These are phyloP conservation scores for Ganoderma meredithae DNA, from an alignment of 1,284 basidiomycete genomes.

Conservation along the genomic window DNA sequence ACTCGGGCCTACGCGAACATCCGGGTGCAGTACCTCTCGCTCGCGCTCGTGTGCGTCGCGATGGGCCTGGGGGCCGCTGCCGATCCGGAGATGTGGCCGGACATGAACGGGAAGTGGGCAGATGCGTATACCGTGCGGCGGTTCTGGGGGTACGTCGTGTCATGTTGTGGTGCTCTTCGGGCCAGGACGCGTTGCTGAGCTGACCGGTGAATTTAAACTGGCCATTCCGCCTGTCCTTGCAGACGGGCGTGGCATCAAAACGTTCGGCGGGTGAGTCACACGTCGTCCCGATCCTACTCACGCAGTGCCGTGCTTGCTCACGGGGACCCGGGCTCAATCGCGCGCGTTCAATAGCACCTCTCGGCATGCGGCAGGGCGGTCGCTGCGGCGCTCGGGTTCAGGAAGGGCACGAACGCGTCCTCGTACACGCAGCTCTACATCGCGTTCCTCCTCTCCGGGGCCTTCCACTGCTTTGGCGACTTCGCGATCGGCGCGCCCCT, in stretches of 20 bases:
- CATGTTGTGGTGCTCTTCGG: neutral
- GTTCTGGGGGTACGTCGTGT: slow-evolving; percentile 44
- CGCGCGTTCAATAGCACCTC: slow-evolving; percentile 18
- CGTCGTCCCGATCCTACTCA: no score
- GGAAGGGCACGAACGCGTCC: slow-evolving; percentile 7
- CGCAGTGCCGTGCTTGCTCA: neutral
- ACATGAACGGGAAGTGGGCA: slow-evolving; percentile 42
- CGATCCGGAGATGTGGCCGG: slow-evolving; percentile 40
- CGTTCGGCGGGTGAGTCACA: slow-evolving; percentile 25
- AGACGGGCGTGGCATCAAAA: slow-evolving; percentile 45
- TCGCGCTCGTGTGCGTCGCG: neutral
- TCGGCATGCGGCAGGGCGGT: slow-evolving; percentile 9
- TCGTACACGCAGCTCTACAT: slow-evolving; percentile 24
- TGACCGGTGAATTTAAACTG: neutral
- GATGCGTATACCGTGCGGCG: slow-evolving; percentile 46
- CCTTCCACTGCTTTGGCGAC: slow-evolving; percentile 26
- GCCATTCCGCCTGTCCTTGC: neutral
- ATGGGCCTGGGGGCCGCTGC: neutral
- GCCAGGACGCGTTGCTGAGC: neutral
- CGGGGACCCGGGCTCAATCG: slow-evolving; percentile 6
- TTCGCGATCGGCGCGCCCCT: slow-evolving; percentile 21
- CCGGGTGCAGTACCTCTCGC: neutral
- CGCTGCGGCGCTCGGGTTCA: neutral
- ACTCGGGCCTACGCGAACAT: neutral
- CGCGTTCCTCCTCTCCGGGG: slow-evolving; percentile 25